phyloP scores from a whole-genome alignment of 73 alveolate species.

The Paraurostyla sp. region DNA sequence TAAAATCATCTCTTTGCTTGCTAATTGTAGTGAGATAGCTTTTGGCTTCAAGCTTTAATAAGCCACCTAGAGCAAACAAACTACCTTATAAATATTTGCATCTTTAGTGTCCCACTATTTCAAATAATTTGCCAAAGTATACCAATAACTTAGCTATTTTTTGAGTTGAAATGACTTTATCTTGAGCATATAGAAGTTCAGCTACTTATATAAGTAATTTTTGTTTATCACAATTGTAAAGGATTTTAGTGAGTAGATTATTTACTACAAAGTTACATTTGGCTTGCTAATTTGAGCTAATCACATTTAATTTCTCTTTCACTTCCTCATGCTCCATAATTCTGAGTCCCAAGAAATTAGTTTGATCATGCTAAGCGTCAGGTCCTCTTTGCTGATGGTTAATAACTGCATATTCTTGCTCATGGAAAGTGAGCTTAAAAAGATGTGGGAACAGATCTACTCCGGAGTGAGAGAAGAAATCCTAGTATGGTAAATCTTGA shows the following conservation, averaged over 20 bases:
- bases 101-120: slow-evolving; percentile 2
- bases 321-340: not conserved
- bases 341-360: not conserved
- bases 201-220: slow-evolving; percentile 43
- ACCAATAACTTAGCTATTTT: slow-evolving; percentile 41
- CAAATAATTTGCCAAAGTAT: slow-evolving; percentile 21
- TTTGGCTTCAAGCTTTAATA: slow-evolving; percentile 55
- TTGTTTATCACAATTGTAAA: not conserved
- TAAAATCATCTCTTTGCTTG: not conserved
- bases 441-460: slow-evolving; percentile 2
- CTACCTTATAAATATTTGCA: slow-evolving; percentile 52
- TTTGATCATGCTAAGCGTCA: no score
- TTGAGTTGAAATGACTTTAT: slow-evolving; percentile 1
- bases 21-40: slow-evolving; percentile 37
- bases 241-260: slow-evolving; percentile 13
- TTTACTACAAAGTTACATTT: slow-evolving; percentile 22
- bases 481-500: slow-evolving; percentile 31
- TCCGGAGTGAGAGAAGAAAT: not conserved
- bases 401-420: slow-evolving; percentile 15
- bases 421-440: slow-evolving; percentile 7
- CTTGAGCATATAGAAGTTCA: slow-evolving; percentile 36
- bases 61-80: slow-evolving; percentile 67
- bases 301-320: not conserved
- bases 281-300: not conserved
- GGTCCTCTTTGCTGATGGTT: not conserved